A percentile compares a stretch with the other conserved stretches of the same genome.
Conservation (phyloP, 2,329 filamentous ascomycete species). For the Trichoderma arundinaceum region DNA sequence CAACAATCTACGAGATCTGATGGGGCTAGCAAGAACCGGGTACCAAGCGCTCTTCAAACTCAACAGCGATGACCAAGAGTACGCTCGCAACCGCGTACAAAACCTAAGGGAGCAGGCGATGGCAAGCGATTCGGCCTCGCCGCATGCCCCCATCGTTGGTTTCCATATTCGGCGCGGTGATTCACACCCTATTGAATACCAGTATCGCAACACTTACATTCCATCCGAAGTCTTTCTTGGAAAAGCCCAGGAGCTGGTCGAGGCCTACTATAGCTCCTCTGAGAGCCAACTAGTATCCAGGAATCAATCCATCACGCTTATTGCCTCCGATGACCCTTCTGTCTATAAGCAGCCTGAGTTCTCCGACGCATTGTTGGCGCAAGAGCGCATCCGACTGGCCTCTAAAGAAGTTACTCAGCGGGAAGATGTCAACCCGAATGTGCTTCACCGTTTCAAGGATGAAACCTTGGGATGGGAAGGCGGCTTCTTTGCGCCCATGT, state of each 20-base stretch:
- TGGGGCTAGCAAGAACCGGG: conserved; percentile 69
- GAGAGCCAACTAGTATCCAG: conserved; percentile 44
- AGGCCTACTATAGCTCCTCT: conserved; percentile 53
- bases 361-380: conserved; percentile 62
- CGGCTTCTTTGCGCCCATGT: conserved; percentile 81
- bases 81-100: conserved; percentile 64
- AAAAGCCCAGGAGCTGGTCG: conserved; percentile 61
- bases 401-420: conserved; percentile 60
- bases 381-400: conserved; percentile 77
- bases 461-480: conserved; percentile 86
- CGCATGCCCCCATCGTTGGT: conserved; percentile 59
- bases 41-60: conserved; percentile 76
- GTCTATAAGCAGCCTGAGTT: conserved; percentile 73
- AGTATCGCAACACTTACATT: conserved; percentile 79
- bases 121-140: conserved; percentile 48
- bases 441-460: conserved; percentile 71
- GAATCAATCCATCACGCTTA: conserved; percentile 58
- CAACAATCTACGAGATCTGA: conserved; percentile 59
- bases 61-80: conserved; percentile 66
- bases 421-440: conserved; percentile 50
- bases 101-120: conserved; percentile 58
- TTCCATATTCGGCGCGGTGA: conserved; percentile 84
- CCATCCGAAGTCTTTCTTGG: conserved; percentile 72
- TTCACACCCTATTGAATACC: conserved; percentile 74
- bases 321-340: conserved; percentile 82